phyloP scores from a whole-genome alignment of 495 filamentous ascomycete genomes.

The Penicillium cataractarum region DNA sequence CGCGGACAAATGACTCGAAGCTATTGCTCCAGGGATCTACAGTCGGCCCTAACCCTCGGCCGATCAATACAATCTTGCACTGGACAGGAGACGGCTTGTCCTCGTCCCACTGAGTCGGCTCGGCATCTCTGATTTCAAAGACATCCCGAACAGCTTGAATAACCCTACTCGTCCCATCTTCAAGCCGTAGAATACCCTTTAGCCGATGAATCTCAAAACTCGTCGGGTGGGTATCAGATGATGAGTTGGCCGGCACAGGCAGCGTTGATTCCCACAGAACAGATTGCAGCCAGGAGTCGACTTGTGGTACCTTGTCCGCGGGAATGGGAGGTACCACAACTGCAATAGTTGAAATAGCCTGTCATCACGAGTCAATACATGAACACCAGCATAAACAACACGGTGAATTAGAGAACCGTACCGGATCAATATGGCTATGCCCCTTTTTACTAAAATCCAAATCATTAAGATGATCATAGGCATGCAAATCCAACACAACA shows the following conservation, averaged over 20 bases:
- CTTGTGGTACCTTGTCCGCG: conserved; percentile 51
- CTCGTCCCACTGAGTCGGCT: conserved; percentile 33
- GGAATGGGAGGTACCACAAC: conserved; percentile 63
- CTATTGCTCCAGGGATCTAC: conserved; percentile 36
- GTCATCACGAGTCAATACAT: background rate
- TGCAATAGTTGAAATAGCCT: conserved; percentile 89
- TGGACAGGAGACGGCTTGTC: conserved; percentile 24
- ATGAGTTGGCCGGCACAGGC: conserved; percentile 38
- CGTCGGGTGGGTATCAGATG: conserved; percentile 20
- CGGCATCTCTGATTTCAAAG: conserved; percentile 82
- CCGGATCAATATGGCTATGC: conserved; percentile 83
- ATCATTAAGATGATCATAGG: conserved; percentile 78
- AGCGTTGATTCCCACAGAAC: conserved; percentile 81
- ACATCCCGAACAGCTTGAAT: conserved; percentile 92
- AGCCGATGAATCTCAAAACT: conserved; percentile 79
- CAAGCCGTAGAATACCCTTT: conserved; percentile 72
- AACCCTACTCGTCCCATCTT: conserved; percentile 68
- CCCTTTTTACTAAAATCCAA: conserved; percentile 68
- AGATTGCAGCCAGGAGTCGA: conserved; percentile 84
- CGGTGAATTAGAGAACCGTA: conserved; percentile 37
- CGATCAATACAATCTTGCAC: conserved; percentile 84
- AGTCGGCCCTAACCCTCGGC: conserved; percentile 57
- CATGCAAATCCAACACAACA: conserved; percentile 85
- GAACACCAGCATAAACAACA: background rate
- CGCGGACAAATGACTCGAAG: conserved; percentile 37